Evolutionary conservation across 495 filamentous ascomycete genomes (phyloP), one percentile per base, ranked within the genome.

Genomic region (Aspergillus carlsbadensis): DNA sequence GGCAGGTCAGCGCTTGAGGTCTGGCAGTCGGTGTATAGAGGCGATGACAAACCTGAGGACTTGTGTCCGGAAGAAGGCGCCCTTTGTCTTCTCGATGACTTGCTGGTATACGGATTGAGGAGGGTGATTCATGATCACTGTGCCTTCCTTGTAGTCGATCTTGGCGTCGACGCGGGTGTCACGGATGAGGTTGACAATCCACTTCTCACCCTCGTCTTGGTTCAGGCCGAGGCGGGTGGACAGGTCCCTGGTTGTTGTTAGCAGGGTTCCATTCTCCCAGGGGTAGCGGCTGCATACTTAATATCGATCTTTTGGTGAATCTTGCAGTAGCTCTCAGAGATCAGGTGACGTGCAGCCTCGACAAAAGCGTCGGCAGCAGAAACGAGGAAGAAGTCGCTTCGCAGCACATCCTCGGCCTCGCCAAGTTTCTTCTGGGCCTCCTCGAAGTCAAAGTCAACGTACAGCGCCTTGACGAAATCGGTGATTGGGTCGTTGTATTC

Each of bases 321-420:
- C 84, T 98, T 98, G 89, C 95, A 98, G 81, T 98, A 98, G 70
- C 83, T 88, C 79, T 98, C 94, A 8, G 92, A 98, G 72, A 98
- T 97, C 49, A 98, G 77, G 78, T 98, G 94, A 61, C 94, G 80
- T 36, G 94, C 94, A 47, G 90, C 86, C 66, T 98, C 95, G 57
- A 98, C 90, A 66, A 98, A 98, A 15, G 85, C 80, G 67, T 96
- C 93, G 10, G 91, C 86, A 5, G 89, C 80, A 33, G 84, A 84
- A 46, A 88, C 84, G 26, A 98, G 84, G 87, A 98, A 98, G 84
- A 98, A 97, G 74, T 98, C 94, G 60, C 87, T 85, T 59, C 88
- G 88, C 35, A 96, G 79, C 43, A 98, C 89, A 69, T 94, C 89
- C 73, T 96, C 93, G 14, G 94, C 94, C 70, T 94, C 88, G 10